Percentiles rank a stretch among this genome's conserved stretches.
phyloP scores from a whole-genome alignment of 2,329 filamentous ascomycete genomes.

The Xylariaceae sp. region DNA sequence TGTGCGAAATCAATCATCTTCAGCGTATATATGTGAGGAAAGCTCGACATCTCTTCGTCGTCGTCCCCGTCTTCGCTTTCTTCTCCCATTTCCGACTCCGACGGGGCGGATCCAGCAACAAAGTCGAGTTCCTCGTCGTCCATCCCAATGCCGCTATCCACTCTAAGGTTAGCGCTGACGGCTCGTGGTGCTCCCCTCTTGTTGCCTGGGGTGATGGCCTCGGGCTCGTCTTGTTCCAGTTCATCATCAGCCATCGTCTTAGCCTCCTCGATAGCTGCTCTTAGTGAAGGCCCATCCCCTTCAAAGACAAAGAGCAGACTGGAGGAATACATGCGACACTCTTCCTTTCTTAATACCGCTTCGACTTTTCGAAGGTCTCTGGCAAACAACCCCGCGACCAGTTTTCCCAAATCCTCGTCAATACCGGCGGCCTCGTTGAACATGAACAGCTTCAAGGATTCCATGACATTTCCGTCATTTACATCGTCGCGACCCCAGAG shows the following conservation, averaged over 20 bases:
- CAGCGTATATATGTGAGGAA: slow-evolving; percentile 59
- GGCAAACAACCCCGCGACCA: slow-evolving; percentile 50
- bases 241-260: slow-evolving; percentile 30
- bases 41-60: slow-evolving; percentile 50
- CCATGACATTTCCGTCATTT: slow-evolving; percentile 47
- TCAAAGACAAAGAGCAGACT: slow-evolving; percentile 60
- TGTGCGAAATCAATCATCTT: slow-evolving; percentile 98
- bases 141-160: slow-evolving; percentile 52
- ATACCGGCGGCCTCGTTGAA: slow-evolving; percentile 55
- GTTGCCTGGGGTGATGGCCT: slow-evolving; percentile 34
- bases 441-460: slow-evolving; percentile 52
- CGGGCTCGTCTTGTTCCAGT: slow-evolving; percentile 9
- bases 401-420: slow-evolving; percentile 50
- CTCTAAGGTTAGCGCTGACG: slow-evolving; percentile 37
- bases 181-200: slow-evolving; percentile 23
- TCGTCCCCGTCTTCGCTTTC: slow-evolving; percentile 44
- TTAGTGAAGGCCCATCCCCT: slow-evolving; percentile 53
- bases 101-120: slow-evolving; percentile 10
- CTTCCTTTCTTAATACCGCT: slow-evolving; percentile 47
- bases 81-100: slow-evolving; percentile 26
- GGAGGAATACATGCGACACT: slow-evolving; percentile 59
- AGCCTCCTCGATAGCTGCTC: slow-evolving; percentile 49
- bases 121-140: slow-evolving; percentile 40
- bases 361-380: slow-evolving; percentile 49
- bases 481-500: slow-evolving; percentile 53